Conservation (phyloP, 2,329 filamentous ascomycete species). For the Zasmidium cellare region DNA sequence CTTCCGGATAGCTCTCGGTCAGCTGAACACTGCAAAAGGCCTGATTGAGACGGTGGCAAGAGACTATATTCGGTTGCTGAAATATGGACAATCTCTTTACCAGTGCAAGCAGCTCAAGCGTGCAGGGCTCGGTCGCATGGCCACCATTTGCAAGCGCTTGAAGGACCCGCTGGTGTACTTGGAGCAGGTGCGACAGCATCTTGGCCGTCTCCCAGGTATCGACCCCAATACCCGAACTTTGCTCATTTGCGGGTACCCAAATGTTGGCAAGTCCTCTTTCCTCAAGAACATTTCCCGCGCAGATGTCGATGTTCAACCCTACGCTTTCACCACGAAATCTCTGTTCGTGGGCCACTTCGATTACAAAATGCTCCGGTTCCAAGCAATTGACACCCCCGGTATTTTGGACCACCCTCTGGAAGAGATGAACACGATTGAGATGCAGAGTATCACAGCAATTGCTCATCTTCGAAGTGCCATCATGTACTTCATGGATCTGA, state of each 20-base stretch:
- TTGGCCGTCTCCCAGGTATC: constrained; percentile 96
- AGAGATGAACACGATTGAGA: constrained; percentile 99
- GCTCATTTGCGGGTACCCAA: constrained; percentile 95
- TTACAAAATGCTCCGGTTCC: constrained; percentile 88
- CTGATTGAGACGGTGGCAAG: constrained; percentile 93
- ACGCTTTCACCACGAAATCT: constrained; percentile 97
- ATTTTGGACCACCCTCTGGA: constrained; percentile 96
- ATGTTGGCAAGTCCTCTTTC: constrained; percentile 97
- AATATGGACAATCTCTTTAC: constrained; percentile 95
- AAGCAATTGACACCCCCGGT: constrained; percentile 97
- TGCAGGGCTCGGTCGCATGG: constrained; percentile 95
- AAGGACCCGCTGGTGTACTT: constrained; percentile 95
- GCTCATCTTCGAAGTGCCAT: constrained; percentile 94
- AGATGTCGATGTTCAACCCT: constrained; percentile 95
- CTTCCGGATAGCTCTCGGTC: constrained; percentile 93
- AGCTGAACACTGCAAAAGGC: constrained; percentile 93
- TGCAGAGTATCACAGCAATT: constrained; percentile 98
- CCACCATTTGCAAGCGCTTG: constrained; percentile 89
- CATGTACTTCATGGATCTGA: constrained; percentile 97
- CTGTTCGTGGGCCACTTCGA: constrained; percentile 98
- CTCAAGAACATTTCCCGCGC: constrained; percentile 87
- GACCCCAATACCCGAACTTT: constrained; percentile 96
- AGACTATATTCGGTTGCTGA: constrained; percentile 93
- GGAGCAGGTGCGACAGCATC: constrained; percentile 93
- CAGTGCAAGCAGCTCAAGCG: constrained; percentile 99